Evolutionary conservation across 345 rosid genomes (phyloP).

Genomic region (Euphorbia tirucalli): DNA sequence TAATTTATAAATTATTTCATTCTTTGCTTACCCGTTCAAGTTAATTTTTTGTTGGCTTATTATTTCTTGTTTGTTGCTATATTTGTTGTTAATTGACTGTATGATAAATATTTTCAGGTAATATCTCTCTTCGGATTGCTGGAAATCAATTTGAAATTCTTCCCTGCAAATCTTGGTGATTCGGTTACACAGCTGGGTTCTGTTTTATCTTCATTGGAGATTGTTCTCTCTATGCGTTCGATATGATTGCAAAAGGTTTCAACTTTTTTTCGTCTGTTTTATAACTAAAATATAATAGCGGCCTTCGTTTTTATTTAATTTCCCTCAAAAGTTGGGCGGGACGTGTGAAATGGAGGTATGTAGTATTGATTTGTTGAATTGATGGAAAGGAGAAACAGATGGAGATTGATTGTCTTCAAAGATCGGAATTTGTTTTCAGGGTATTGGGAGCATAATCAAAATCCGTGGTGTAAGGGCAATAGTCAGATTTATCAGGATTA

Average conservation of each 20-base stretch:
- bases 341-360: conserved; percentile 14
- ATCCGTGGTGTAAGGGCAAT: conserved; percentile 17
- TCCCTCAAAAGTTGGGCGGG: conserved; percentile 8
- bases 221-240: conserved; percentile 16
- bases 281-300: background rate
- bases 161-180: conserved; percentile 22
- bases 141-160: conserved; percentile 11
- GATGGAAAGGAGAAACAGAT: conserved; percentile 33
- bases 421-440: conserved; percentile 30
- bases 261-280: background rate
- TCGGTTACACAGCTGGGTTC: conserved; percentile 14
- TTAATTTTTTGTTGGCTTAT: background rate
- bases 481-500: conserved; percentile 20
- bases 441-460: conserved; percentile 32
- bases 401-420: conserved; percentile 41
- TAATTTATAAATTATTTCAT: conserved; percentile 1
- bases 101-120: conserved; percentile 19
- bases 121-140: conserved; percentile 23
- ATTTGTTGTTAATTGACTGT: background rate
- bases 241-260: conserved; percentile 7
- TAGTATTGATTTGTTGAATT: conserved; percentile 28
- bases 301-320: background rate
- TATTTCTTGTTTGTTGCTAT: background rate
- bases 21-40: background rate
- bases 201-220: conserved; percentile 11